Evolutionary conservation across 768 basidiomycete genomes (phyloP).

Genomic region (Pluteus cervinus): DNA sequence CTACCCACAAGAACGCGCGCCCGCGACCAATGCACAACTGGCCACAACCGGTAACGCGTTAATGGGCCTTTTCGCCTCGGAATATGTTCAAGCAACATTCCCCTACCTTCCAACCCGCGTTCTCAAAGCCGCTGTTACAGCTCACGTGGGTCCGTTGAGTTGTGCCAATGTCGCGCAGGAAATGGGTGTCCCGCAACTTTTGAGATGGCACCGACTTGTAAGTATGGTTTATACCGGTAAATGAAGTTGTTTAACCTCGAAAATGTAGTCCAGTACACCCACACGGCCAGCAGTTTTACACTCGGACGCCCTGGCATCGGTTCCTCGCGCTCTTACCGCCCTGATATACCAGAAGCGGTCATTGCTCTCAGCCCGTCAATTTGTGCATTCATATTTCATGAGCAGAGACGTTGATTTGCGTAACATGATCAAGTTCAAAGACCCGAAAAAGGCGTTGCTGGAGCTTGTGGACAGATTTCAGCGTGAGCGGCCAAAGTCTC

Average conservation of each 20-base stretch:
- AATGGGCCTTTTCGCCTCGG: constrained; percentile 85
- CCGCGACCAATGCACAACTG: constrained; percentile 70
- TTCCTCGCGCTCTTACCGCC: constrained; percentile 82
- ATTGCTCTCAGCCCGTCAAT: constrained; percentile 78
- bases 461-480: constrained; percentile 68
- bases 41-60: constrained; percentile 78
- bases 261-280: constrained; percentile 44
- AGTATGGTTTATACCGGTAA: constrained; percentile 25
- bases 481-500: constrained; percentile 60
- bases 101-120: constrained; percentile 91
- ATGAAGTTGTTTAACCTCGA: no score
- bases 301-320: constrained; percentile 83
- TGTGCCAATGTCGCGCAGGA: constrained; percentile 83
- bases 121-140: constrained; percentile 85
- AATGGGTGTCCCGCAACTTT: constrained; percentile 69
- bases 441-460: constrained; percentile 73
- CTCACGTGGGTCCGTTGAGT: constrained; percentile 82
- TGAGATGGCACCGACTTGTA: constrained; percentile 81
- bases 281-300: constrained; percentile 53
- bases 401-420: constrained; percentile 78
- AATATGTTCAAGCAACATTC: constrained; percentile 74
- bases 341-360: constrained; percentile 87
- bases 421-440: constrained; percentile 71
- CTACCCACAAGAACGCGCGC: constrained; percentile 46
- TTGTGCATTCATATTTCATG: constrained; percentile 87